Evolutionary conservation across 495 filamentous ascomycete species (phyloP).

Genomic region (Oleoguttula mirabilis): DNA sequence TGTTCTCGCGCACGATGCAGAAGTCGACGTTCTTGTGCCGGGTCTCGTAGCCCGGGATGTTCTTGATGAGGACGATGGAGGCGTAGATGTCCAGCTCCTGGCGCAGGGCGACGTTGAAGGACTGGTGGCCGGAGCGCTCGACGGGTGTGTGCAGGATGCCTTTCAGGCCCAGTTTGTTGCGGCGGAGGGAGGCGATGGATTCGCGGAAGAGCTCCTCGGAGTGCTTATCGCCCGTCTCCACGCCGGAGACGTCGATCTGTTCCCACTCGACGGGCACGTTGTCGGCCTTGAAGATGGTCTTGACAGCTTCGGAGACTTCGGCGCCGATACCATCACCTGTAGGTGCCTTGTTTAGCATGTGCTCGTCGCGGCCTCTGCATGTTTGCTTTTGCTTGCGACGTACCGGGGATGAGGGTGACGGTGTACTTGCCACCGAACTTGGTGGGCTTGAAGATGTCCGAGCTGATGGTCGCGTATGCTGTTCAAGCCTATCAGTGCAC

Average conservation of each 20-base stretch:
- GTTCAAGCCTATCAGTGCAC: conserved; percentile 3
- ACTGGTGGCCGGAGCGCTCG: conserved; percentile 92
- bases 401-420: conserved; percentile 90
- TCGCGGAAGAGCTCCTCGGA: conserved; percentile 90
- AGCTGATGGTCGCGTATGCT: conserved; percentile 55
- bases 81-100: conserved; percentile 99
- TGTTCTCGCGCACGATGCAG: conserved; percentile 99
- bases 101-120: conserved; percentile 96
- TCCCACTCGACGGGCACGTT: conserved; percentile 98
- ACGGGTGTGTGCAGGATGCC: conserved; percentile 95
- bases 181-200: conserved; percentile 84
- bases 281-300: conserved; percentile 98
- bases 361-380: conserved; percentile 13
- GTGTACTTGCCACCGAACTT: conserved; percentile 99
- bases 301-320: conserved; percentile 94
- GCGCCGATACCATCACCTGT: conserved; percentile 91
- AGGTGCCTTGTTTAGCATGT: conserved; percentile 13
- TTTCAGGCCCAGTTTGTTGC: conserved; percentile 97
- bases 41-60: conserved; percentile 95
- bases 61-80: conserved; percentile 95
- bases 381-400: conserved; percentile 18
- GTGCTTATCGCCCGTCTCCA: conserved; percentile 75
- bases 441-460: conserved; percentile 93
- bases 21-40: conserved; percentile 94
- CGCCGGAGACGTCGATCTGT: conserved; percentile 89